phyloP scores from a whole-genome alignment of 73 alveolate genomes.

The Paramecium caudatum region DNA sequence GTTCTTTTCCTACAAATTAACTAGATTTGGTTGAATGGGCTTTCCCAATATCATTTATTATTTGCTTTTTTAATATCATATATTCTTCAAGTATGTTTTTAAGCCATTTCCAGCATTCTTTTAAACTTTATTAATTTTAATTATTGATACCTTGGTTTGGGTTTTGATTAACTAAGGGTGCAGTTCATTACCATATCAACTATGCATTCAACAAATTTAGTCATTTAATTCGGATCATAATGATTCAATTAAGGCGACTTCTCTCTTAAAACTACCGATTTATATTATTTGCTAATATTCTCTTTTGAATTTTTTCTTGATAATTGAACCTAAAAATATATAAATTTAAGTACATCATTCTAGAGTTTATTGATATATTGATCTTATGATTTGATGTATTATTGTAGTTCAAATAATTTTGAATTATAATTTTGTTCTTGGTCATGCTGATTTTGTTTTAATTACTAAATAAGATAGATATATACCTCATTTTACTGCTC shows the following conservation, averaged over 20 bases:
- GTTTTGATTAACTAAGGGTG: neutral
- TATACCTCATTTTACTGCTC: neutral
- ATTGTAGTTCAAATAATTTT: neutral
- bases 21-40: conserved; percentile 34
- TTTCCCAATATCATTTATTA: neutral
- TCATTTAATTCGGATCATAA: neutral
- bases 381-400: neutral
- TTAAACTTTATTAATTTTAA: neutral
- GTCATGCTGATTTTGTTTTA: neutral
- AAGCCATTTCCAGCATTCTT: conserved; percentile 69
- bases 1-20: conserved; percentile 39
- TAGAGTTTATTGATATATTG: conserved; percentile 12
- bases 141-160: conserved; percentile 9
- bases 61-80: conserved; percentile 16
- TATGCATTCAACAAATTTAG: conserved; percentile 47
- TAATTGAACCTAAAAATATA: conserved; percentile 3
- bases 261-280: conserved; percentile 42
- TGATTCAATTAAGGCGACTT: conserved; percentile 17
- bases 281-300: conserved; percentile 46
- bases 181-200: conserved; percentile 67
- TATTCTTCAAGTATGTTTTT: conserved; percentile 52
- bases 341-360: neutral
- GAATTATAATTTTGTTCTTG: neutral
- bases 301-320: conserved; percentile 65
- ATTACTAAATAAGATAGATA: neutral